Evolutionary conservation across 2,329 filamentous ascomycete genomes (phyloP).

Genomic region (Neonectria punicea): DNA sequence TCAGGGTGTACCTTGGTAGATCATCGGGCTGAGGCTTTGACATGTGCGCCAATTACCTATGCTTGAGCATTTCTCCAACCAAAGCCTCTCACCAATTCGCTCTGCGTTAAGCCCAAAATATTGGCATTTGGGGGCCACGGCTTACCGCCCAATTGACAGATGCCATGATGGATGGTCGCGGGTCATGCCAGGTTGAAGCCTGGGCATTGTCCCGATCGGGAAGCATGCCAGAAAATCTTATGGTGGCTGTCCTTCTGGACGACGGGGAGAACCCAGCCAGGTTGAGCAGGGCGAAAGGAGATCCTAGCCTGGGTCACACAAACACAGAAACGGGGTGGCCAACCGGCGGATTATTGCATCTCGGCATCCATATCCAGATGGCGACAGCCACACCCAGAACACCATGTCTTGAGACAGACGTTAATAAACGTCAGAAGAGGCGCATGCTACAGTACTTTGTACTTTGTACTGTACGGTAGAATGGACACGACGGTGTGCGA

Average conservation of each 20-base stretch:
- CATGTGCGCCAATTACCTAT: conserved; percentile 7
- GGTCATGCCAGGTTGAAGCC: conserved; percentile 3
- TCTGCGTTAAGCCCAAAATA: not conserved
- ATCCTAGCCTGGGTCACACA: not conserved
- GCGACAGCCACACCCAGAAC: not conserved
- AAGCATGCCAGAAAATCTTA: conserved; percentile 2
- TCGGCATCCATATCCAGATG: not conserved
- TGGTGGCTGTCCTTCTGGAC: conserved; percentile 15
- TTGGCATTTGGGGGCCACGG: conserved; percentile 3
- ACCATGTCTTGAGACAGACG: not conserved
- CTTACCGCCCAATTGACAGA: conserved; percentile 16
- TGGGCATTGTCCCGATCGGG: conserved; percentile 20
- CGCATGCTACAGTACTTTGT: not conserved
- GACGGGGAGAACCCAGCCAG: conserved; percentile 11
- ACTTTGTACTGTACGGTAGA: not conserved
- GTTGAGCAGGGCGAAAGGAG: conserved; percentile 2
- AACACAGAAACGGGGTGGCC: conserved; percentile 6
- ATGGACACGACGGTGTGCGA: not conserved
- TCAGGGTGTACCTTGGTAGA: conserved; percentile 17
- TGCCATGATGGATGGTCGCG: conserved; percentile 13
- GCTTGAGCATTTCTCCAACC: not conserved
- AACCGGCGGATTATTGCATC: not conserved
- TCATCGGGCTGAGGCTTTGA: conserved; percentile 17
- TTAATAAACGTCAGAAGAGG: conserved; percentile 11
- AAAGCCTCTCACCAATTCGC: not conserved